Evolutionary conservation across 139 green algal genomes (phyloP).

Genomic region (Tetraselmis chui): DNA sequence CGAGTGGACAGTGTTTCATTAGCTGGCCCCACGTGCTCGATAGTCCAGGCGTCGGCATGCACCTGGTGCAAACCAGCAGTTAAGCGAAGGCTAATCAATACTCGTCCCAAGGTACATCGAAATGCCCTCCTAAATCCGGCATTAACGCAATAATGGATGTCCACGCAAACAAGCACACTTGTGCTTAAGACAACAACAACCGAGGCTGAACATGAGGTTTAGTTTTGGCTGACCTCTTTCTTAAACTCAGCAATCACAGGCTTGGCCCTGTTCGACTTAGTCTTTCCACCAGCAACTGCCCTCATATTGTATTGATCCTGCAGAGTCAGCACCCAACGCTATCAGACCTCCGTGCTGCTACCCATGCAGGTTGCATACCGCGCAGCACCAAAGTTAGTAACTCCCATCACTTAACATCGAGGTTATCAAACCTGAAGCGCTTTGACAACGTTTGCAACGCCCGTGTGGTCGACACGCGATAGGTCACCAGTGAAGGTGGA

Average conservation of each 20-base stretch:
- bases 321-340: no score
- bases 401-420: no score
- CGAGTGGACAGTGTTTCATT: background rate
- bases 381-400: no score
- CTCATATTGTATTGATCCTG: background rate
- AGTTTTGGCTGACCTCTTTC: constrained; percentile 8
- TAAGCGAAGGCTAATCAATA: no score
- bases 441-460: constrained; percentile 51
- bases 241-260: constrained; percentile 40
- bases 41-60: constrained; percentile 34
- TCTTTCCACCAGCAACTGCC: background rate
- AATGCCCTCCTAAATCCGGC: no score
- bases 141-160: no score
- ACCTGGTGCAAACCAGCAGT: background rate
- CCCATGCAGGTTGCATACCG: no score
- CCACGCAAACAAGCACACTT: no score
- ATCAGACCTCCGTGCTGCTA: no score
- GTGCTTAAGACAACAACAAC: no score
- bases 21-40: constrained; percentile 24
- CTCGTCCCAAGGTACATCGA: no score
- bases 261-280: constrained; percentile 27
- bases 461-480: constrained; percentile 56
- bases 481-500: constrained; percentile 59
- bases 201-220: constrained; percentile 7
- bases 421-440: constrained; percentile 65